Evolutionary conservation across 768 basidiomycete species (phyloP).

Genomic region (Crepidotus variabilis): DNA sequence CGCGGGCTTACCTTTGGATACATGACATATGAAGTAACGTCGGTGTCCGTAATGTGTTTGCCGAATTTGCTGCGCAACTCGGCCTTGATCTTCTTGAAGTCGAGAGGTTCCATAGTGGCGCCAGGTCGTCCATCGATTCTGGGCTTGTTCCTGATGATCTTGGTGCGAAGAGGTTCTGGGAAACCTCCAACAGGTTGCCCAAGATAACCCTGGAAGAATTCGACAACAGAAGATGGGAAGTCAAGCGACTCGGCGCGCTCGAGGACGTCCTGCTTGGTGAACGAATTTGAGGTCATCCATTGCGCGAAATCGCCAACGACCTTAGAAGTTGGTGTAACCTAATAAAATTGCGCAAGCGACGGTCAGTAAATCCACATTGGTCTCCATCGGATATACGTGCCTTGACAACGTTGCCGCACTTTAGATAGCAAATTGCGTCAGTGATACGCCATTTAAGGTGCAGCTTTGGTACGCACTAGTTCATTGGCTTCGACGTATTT

Average conservation of each 20-base stretch:
- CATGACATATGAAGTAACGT: conserved; percentile 96
- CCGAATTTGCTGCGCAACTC: conserved; percentile 93
- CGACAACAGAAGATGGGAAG: conserved; percentile 95
- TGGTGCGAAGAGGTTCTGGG: conserved; percentile 92
- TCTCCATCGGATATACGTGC: conserved; percentile 20
- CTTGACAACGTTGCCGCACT: conserved; percentile 99
- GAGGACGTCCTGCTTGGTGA: conserved; percentile 84
- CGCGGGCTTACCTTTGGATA: conserved; percentile 80
- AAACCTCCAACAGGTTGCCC: conserved; percentile 98
- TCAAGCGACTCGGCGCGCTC: conserved; percentile 86
- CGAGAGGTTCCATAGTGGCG: conserved; percentile 77
- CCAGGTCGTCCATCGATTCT: conserved; percentile 95
- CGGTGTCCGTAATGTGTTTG: conserved; percentile 88
- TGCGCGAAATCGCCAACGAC: conserved; percentile 99
- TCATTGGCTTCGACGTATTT: conserved; percentile 98
- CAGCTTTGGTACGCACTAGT: conserved; percentile 51
- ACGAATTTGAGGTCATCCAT: conserved; percentile 95
- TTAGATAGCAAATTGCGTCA: conserved; percentile 4
- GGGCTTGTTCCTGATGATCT: conserved; percentile 90
- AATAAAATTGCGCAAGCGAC: conserved; percentile 3
- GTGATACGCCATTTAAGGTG: conserved; percentile 2
- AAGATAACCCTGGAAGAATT: conserved; percentile 99
- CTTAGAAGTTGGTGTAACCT: conserved; percentile 98
- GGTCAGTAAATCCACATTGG: not conserved
- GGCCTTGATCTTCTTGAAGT: conserved; percentile 95